Evolutionary conservation across 257 asterid genomes (phyloP), one percentile per base, ranked within the genome.

Genomic region (Perilla frutescens): DNA sequence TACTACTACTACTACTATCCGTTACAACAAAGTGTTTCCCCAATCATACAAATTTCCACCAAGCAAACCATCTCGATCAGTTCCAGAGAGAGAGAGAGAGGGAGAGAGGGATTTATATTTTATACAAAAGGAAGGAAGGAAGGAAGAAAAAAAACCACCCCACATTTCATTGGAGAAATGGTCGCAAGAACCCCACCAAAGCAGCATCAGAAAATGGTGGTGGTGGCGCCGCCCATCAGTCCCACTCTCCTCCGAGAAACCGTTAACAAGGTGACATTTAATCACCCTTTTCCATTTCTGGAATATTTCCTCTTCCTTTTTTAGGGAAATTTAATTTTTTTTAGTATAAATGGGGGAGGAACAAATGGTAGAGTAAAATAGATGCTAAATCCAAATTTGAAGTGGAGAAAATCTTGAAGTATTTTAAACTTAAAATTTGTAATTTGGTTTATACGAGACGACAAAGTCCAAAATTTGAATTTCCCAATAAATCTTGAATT

Each of bases 181-280:
- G 98, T 91, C 43, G 97, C 99, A 10, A 87, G 96, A 87, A 86
- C 75, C 81, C 96, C 99, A 71, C 89, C 93, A 29, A 83, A 85
- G 81, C 80, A 61, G 75, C 92, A 62, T 43, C 76, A 78, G 72
- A 84, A 66, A 68, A 78, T 75, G 80, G 81, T 37, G 83, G 76
- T 72, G 72, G 84, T 70, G 77, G 79, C 83, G 65, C 88, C 83
- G 39, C 89, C 90, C 51, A 87, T 90, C 55, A 84, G 87, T 60
- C 93, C 96, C 53, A 74, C 85, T 55, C 90, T 86, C 61, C 88
- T 92, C 68, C 77, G 92, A 58, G 96, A 90, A 80, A 89, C 97
- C 8, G 82, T 90, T 12, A 77, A 68, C 37, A 92, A 92, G 97
- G 98, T 90, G 48, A 29, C 13, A 7, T 54, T 8, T 11, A 20